Percentiles rank a stretch among this genome's conserved stretches.
These are phyloP conservation scores for Salix dunnii DNA, from an alignment of 345 rosid genomes.

Conservation along the genomic window DNA sequence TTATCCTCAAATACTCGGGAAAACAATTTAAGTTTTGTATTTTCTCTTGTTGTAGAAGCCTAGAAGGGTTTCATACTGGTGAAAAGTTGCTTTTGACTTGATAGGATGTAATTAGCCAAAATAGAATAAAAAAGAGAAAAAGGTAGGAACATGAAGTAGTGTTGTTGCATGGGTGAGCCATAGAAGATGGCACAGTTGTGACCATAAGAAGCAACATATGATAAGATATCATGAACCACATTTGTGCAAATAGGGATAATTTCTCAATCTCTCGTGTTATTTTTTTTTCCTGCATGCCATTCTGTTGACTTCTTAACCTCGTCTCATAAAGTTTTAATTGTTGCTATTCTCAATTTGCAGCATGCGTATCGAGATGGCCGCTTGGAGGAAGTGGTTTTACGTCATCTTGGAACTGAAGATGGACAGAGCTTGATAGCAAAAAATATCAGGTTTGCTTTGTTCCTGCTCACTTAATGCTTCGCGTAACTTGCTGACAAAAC, in stretches of 20 bases:
- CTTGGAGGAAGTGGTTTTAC: conserved; percentile 65
- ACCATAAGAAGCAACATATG: background rate
- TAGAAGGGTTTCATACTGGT: background rate
- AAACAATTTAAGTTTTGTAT: background rate
- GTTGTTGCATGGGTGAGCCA: background rate
- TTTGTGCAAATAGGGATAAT: background rate
- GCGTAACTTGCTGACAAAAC: background rate
- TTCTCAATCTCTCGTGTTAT: background rate
- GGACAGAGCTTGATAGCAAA: conserved; percentile 58
- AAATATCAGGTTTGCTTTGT: conserved; percentile 37
- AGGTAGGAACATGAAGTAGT: background rate
- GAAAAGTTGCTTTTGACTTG: background rate
- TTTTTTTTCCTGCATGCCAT: background rate
- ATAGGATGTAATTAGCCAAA: background rate
- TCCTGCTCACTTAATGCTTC: background rate
- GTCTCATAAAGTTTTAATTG: background rate
- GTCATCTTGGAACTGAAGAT: conserved; percentile 71
- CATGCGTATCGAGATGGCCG: conserved; percentile 75
- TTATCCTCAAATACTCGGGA: background rate
- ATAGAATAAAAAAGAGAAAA: background rate
- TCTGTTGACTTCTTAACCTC: background rate
- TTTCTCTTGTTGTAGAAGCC: background rate
- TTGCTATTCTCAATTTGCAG: conserved; percentile 33
- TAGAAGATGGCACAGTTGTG: background rate
- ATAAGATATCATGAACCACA: background rate